Evolutionary conservation across 148 eudicot genomes (phyloP).

Genomic region (Polygonum aviculare): DNA sequence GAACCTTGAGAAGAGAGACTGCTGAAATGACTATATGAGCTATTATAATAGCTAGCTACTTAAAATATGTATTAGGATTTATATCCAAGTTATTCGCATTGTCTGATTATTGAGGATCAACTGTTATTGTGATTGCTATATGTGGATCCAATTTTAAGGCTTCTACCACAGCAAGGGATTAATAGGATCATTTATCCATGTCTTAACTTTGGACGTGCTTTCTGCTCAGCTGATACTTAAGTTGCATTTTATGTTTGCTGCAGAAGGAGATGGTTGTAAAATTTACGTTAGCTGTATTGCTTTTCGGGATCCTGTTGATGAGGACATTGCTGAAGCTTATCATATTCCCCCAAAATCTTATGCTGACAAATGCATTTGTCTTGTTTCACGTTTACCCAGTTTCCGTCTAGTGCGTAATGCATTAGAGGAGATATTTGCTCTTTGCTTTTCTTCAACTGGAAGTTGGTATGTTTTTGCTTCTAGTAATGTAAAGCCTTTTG

Average conservation of each 20-base stretch:
- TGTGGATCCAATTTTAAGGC: too few relatives aligned
- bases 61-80: neutral
- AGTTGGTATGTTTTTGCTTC: slow-evolving; percentile 52
- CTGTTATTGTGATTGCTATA: neutral
- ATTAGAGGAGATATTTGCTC: slow-evolving; percentile 74
- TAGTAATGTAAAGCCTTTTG: slow-evolving; percentile 1
- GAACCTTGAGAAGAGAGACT: neutral
- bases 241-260: slow-evolving; percentile 22
- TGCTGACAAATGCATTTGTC: slow-evolving; percentile 97
- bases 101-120: neutral
- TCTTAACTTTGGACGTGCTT: neutral
- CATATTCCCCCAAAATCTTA: slow-evolving; percentile 60
- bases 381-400: slow-evolving; percentile 85
- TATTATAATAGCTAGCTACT: neutral
- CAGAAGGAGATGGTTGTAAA: slow-evolving; percentile 99
- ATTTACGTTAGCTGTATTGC: slow-evolving; percentile 92
- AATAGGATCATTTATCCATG: neutral
- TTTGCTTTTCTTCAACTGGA: slow-evolving; percentile 74
- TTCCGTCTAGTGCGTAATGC: slow-evolving; percentile 67
- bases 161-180: neutral
- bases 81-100: neutral
- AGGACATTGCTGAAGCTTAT: slow-evolving; percentile 86
- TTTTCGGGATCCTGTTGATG: slow-evolving; percentile 86
- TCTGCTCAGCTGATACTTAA: neutral
- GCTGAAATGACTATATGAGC: neutral